phyloP scores from a whole-genome alignment of 805 yeast species.

The Yarrowia osloensis region DNA sequence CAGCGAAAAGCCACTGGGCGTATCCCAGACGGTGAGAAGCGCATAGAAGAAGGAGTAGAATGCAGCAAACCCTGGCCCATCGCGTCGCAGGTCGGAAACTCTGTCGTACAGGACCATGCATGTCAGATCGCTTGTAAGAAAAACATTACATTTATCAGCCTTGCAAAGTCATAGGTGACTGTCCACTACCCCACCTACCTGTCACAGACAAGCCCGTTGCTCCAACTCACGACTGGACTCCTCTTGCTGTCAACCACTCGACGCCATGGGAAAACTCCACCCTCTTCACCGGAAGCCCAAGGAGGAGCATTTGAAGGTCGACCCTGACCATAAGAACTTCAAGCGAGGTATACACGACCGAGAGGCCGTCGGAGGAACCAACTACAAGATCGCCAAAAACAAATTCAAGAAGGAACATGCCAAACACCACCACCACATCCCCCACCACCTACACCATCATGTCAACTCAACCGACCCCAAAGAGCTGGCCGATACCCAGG shows the following conservation, averaged over 20 bases:
- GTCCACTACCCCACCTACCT: neutral
- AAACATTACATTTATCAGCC: slow-evolving; percentile 15
- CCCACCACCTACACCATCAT: slow-evolving; percentile 15
- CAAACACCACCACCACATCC: slow-evolving; percentile 1
- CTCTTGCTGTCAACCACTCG: neutral
- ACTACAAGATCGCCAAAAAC: slow-evolving; percentile 11
- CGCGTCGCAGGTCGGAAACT: slow-evolving; percentile 12
- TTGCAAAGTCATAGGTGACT: neutral
- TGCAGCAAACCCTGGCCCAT: neutral
- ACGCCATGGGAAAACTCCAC: slow-evolving; percentile 27
- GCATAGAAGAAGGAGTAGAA: neutral
- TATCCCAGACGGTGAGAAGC: neutral
- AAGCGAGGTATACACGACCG: slow-evolving; percentile 15
- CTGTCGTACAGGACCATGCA: slow-evolving; percentile 14
- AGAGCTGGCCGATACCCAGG: slow-evolving; percentile 15
- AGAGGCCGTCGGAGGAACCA: slow-evolving; percentile 21
- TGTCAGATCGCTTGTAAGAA: slow-evolving; percentile 14
- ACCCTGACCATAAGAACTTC: neutral
- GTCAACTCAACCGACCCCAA: slow-evolving; percentile 8
- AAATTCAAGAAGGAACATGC: slow-evolving; percentile 12
- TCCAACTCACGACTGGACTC: neutral
- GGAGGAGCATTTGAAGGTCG: slow-evolving; percentile 9
- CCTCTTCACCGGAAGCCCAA: slow-evolving; percentile 23
- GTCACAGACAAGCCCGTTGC: neutral
- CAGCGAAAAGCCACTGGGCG: neutral